Conservation (phyloP, 176 grass and related monocot genomes). For the Rhipidocladum racemiflorum region DNA sequence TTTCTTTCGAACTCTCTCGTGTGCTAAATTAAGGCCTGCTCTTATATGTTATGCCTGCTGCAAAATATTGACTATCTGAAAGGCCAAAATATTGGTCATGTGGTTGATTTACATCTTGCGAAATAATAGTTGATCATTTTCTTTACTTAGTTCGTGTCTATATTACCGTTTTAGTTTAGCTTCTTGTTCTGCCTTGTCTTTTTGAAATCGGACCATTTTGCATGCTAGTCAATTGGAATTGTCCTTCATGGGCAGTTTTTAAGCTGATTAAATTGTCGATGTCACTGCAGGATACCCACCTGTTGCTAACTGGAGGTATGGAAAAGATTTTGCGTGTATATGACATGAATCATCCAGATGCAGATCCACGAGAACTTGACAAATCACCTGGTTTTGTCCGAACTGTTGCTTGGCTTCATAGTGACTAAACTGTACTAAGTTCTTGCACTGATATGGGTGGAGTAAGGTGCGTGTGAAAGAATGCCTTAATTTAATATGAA, state of each 20-base stretch:
- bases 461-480: slow-evolving; percentile 58
- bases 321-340: slow-evolving; percentile 81
- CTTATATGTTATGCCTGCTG: not conserved
- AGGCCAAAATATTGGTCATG: not conserved
- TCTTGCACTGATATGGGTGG: slow-evolving; percentile 86
- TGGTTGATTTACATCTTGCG: too few relatives aligned
- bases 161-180: too few relatives aligned
- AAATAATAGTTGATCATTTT: too few relatives aligned
- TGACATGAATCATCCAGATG: slow-evolving; percentile 85
- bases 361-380: slow-evolving; percentile 73
- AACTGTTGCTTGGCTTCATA: slow-evolving; percentile 91
- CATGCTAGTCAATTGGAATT: not conserved
- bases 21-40: not conserved
- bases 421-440: slow-evolving; percentile 80
- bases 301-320: slow-evolving; percentile 84
- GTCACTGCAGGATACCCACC: slow-evolving; percentile 62
- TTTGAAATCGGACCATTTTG: not conserved
- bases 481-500: not conserved
- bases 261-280: not conserved
- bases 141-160: too few relatives aligned
- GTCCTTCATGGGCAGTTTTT: not conserved
- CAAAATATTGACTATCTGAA: not conserved
- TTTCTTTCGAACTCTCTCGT: not conserved
- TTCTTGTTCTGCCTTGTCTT: not conserved
- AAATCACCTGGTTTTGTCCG: slow-evolving; percentile 79